Base-by-base conservation (phyloP, 345 rosid species). In the Triadica sebifera region DNA sequence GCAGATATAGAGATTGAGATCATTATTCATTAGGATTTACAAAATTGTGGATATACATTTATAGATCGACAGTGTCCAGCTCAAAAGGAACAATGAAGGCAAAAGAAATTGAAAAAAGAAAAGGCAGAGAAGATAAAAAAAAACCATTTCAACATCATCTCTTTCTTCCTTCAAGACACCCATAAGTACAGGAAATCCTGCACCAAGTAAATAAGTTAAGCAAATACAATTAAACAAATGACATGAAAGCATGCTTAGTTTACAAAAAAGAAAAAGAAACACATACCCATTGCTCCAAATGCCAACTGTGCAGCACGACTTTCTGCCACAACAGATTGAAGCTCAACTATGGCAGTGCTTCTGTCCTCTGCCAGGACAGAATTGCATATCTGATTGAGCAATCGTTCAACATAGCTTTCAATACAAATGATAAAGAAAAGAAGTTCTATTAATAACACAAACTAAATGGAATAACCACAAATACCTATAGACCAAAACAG, bases 161-260 rank as follows among this genome's bases (percentile, higher is more conserved):
- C 90, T 85, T 71, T 95, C 97, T 71, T 93, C 94, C 88, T 85
- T 93, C 76, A 95, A 80, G 70, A 95, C 88, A 78, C 89, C 83
- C 86, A 90, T 67, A 57, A 96, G 86, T 58, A 96, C 89, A 75
- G 99, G 98, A 86, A 93, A 91, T 61, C 99, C 99, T 96, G 94
- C 78, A 85, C 57, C 49, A 45, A 25, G 69, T 15, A 78, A 75
- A 57, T 12, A 37, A 60, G 22, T 25, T 52, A 79, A 53, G 39
- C 22, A 34, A 6, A 78, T 19, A 65, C 11, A 24, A 51, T 56
- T 55, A 65, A 56, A 69, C 16, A 24, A 63, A 62, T 43, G n/a
- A 73, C 41, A 12, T 25, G 41, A 19, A 67, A 58, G 58, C 29
- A 15, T 67, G 4, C 59, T 77, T 37, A 46, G 46, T 59, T 67